Evolutionary conservation across 2,329 filamentous ascomycete genomes (phyloP).

Genomic region (Pseudogymnoascus sp.): DNA sequence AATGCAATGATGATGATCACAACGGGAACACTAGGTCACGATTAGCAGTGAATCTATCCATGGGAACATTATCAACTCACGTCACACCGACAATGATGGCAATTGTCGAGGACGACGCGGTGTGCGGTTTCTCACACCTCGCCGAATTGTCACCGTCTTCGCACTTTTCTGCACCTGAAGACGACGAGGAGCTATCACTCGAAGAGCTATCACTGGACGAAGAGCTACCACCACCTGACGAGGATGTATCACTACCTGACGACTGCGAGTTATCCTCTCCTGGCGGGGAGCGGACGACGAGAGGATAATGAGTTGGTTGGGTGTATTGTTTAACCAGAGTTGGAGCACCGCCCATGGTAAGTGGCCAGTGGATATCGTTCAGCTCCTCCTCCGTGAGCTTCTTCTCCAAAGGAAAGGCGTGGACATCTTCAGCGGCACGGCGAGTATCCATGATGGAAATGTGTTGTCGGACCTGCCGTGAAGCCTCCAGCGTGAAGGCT

Average conservation of each 20-base stretch:
- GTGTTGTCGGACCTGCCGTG: not conserved
- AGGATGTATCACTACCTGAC: not conserved
- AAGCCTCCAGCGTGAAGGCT: not conserved
- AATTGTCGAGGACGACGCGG: not conserved
- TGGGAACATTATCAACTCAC: not conserved
- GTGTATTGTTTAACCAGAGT: not conserved
- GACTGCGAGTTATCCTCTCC: no score
- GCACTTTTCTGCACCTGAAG: not conserved
- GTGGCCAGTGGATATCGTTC: not conserved
- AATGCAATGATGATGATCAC: slow-evolving; percentile 57
- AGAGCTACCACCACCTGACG: not conserved
- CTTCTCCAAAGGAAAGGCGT: not conserved
- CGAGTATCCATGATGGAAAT: not conserved
- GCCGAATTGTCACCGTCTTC: not conserved
- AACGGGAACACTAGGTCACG: slow-evolving; percentile 59
- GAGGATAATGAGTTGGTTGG: not conserved
- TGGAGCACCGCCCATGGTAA: not conserved
- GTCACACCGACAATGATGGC: slow-evolving; percentile 3
- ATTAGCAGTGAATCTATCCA: not conserved
- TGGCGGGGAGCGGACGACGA: not conserved
- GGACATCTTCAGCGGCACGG: not conserved
- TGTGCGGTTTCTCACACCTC: not conserved
- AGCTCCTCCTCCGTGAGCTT: not conserved
- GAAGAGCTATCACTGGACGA: no score
- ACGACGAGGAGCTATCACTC: not conserved